Evolutionary conservation across 805 yeast genomes (phyloP), one percentile per base, ranked within the genome.

Genomic region (Naumovozyma baii): DNA sequence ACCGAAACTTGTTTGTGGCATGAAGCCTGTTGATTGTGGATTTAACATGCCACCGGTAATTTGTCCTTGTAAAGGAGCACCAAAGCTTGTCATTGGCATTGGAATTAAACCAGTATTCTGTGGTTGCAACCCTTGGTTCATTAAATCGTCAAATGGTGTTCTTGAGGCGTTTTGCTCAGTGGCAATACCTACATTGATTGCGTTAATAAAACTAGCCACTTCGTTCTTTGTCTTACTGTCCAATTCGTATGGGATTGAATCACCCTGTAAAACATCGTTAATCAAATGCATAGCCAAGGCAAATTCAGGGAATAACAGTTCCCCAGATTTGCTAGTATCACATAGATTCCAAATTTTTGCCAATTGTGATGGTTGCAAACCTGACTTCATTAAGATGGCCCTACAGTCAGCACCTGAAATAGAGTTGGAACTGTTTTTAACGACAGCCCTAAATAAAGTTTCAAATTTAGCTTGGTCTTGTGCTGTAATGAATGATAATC

Each of bases 331-430:
- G 50, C 79, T 83, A 2, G 94, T 80, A 55, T 90, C 97, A n/a
- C 94, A 74, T 42, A 90, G 67, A 18, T 82, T 78, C 97, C 97
- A 90, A 44, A 90, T 82, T 50, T 77, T 85, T 2, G 90, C 90
- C 50, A 90, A 69, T 33, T 80, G 76, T 18, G 74, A 69, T 2
- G 95, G 86, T 32, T 76, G 68, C 39, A 90, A 68, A 5, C 85
- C 84, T 0, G 96, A 87, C 49, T 83, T 75, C 65, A 85, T 67
- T 50, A 90, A 68, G 43, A 90, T 80, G 45, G 77, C 79, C 49
- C 88, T 76, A 13, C 95, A 94, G 4, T 81, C 67, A 34, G 76
- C 80, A 9, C 90, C 88, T 33, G 72, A 66, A 39, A 83, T 74
- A 4, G 73, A 59, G 29, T 66, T 65, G 5, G 71, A 65, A 16